These are phyloP conservation scores for Grosmannia penicillata DNA, from an alignment of 2,329 filamentous ascomycete species.

Conservation along the genomic window DNA sequence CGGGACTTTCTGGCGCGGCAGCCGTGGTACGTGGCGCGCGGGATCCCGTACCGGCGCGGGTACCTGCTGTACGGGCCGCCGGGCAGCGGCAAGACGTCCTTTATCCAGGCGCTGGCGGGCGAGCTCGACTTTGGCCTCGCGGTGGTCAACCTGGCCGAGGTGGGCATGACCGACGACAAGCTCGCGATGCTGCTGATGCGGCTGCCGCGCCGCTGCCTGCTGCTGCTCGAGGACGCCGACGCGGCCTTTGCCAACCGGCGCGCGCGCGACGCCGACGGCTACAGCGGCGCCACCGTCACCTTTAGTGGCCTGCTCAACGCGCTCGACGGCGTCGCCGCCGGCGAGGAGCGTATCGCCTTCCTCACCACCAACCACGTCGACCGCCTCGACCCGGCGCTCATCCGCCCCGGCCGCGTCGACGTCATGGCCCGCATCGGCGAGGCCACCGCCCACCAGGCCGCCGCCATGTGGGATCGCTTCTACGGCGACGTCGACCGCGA, in stretches of 20 bases:
- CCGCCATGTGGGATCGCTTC: conserved; percentile 84
- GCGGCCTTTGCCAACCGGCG: conserved; percentile 76
- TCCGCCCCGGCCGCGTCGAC: conserved; percentile 83
- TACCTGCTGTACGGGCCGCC: conserved; percentile 84
- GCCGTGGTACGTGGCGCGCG: conserved; percentile 86
- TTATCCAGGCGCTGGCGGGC: conserved; percentile 91
- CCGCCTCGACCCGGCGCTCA: conserved; percentile 72
- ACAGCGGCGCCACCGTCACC: conserved; percentile 75
- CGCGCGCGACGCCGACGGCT: conserved; percentile 66
- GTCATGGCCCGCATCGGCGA: conserved; percentile 85
- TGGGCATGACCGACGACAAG: conserved; percentile 79
- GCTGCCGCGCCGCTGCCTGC: conserved; percentile 65
- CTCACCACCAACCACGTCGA: conserved; percentile 92
- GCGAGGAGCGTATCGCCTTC: conserved; percentile 87
- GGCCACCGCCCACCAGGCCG: conserved; percentile 72
- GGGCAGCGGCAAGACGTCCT: conserved; percentile 86
- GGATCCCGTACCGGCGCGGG: conserved; percentile 80
- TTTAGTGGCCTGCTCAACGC: conserved; percentile 84
- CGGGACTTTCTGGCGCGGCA: conserved; percentile 65
- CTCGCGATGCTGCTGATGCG: conserved; percentile 76
- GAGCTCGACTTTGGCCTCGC: conserved; percentile 85
- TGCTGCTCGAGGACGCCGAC: conserved; percentile 81
- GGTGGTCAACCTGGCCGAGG: conserved; percentile 80
- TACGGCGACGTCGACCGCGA: conserved; percentile 67
- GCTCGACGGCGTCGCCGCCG: conserved; percentile 81